Base-by-base conservation (phyloP, 1,284 basidiomycete species). In the Tylopilus orsonianus region DNA sequence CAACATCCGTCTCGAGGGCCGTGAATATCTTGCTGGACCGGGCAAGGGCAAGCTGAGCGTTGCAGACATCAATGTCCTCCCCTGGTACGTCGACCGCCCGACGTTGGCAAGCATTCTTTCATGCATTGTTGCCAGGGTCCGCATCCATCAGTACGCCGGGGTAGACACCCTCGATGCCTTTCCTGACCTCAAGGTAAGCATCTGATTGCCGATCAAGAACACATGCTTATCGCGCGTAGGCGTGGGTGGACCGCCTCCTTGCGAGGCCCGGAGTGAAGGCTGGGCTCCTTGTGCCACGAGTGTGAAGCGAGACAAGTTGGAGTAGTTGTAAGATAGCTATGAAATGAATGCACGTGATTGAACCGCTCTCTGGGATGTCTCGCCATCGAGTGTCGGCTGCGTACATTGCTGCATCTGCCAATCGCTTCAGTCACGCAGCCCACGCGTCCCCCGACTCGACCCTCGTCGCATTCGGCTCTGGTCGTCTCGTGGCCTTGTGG, bases 361-460 rank as follows among this genome's bases (percentile, higher is more conserved):
- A 53, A n/a, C n/a, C n/a, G n/a, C n/a, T n/a, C n/a, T n/a, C n/a
- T n/a, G n/a, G n/a, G n/a, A n/a, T n/a, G n/a, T n/a, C n/a, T n/a
- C n/a, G n/a, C n/a, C n/a, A n/a, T n/a, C n/a, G n/a, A n/a, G 38
- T 47, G 27, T 60, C 62, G 34, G 66, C 66, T 7, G 68, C 78
- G n/a, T 95, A 95, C 67, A 85, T 91, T 42, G 77, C 90, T 2
- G 81, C 89, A 1, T 81, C 91, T 6, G 79, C 81, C 13, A 97
- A 96, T 63, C 78, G 93, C 27, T 80, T 85, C 61, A 75, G 79
- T 35, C 78, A 85, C 56, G 80, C 82, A 2, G 85, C 85, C 9
- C 77, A 81, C 60, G 67, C 78, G 3, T 80, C 79, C 1, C 60
- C 68, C 1, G 65, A 71, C 19, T 83, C 47, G 23, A 29, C 84